phyloP scores from a whole-genome alignment of 83 land plant species.

The Diphasiastrum complanatum region DNA sequence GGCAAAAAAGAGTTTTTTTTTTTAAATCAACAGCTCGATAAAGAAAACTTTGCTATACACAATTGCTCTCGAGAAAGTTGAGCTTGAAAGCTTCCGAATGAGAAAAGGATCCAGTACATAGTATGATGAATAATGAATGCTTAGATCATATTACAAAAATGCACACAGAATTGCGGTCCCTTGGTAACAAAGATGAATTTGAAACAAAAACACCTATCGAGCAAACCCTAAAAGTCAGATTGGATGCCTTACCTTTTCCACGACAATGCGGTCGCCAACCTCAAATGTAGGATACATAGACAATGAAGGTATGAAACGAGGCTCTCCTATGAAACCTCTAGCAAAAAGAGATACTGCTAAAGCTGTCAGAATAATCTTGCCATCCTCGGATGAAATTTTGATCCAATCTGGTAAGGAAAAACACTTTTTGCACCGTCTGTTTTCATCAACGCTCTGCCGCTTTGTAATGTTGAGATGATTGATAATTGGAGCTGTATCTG shows the following conservation, averaged over 20 bases:
- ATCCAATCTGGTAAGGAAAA: conserved; percentile 27
- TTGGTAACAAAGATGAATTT: not conserved
- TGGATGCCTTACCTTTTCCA: conserved; percentile 26
- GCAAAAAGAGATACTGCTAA: conserved; percentile 23
- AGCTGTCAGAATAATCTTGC: conserved; percentile 28
- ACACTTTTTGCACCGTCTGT: not conserved
- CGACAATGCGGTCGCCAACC: conserved; percentile 30
- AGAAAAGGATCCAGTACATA: no score
- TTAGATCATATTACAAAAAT: no score
- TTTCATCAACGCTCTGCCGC: no score
- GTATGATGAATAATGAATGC: no score
- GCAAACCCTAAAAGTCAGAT: not conserved
- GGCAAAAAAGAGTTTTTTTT: no score
- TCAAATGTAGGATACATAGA: conserved; percentile 39
- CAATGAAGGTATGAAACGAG: conserved; percentile 25
- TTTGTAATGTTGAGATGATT: no score
- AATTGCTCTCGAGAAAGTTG: no score
- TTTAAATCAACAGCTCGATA: no score
- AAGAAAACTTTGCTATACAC: no score
- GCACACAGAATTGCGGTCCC: no score
- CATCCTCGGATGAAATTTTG: conserved; percentile 22
- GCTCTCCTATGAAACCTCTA: conserved; percentile 28
- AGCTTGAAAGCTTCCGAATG: no score
- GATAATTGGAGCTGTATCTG: no score
- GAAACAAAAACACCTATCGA: not conserved